Evolutionary conservation across 2,329 filamentous ascomycete species (phyloP), one percentile per base, ranked within the genome.

Genomic region (Mollisia scopiformis): DNA sequence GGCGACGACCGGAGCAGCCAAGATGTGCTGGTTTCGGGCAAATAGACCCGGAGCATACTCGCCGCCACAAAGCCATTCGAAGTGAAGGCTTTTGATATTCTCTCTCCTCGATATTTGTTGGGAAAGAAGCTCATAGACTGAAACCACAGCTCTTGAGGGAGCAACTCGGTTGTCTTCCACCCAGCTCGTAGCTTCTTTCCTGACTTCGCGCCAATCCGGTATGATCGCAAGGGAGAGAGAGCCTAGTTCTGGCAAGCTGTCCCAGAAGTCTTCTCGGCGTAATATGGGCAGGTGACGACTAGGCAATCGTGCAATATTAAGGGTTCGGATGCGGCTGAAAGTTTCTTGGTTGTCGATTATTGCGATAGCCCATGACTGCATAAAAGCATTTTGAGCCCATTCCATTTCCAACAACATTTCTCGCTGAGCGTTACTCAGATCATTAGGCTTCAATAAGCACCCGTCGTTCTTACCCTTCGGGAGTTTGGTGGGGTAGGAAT

Each of bases 391-490:
- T 65, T 91, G 87, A 6, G 87, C 87, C 85, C 88, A 90, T 55
- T 87, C 83, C 3, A 86, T 84, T 71, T 91, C 88, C 37, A 88
- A 75, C 1, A 91, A 74, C 84, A 89, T 87, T 72, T 90, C 87
- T 55, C 82, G 85, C 71, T 91, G 89, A n/a, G 84, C 79, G 60
- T 79, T 79, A 0, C 83, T 84, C n/a, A 90, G 79, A 31, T 78
- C 75, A 2, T 77, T 76, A 2, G 87, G 87, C 41, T 82, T 79
- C 28, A 74, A 41, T 5, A 63, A 39, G 60, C 37, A 55, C 2
- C n/a, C 25, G 13, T 69, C 65, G 3, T 51, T 7, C 49, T 68
- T 68, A n/a, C 25, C 28, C 33, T 57, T 62, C 13, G 11, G 43
- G 21, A 25, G n/a, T 50, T 25, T 39, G 21, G 37, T 39, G 10